These are phyloP conservation scores for Solanum appendiculatum DNA, from an alignment of 257 asterid genomes.

Conservation along the genomic window DNA sequence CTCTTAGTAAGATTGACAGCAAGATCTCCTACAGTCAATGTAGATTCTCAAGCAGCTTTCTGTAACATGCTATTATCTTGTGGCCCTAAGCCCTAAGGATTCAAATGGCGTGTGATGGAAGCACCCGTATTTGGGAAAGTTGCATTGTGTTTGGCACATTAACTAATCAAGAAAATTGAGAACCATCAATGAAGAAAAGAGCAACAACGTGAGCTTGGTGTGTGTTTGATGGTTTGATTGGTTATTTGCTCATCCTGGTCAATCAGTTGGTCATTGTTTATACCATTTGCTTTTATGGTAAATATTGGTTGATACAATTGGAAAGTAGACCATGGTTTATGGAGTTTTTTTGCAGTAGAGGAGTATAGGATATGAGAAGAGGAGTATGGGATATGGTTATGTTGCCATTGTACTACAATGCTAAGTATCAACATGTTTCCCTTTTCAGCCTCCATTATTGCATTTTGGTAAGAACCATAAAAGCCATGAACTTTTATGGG, in stretches of 20 bases:
- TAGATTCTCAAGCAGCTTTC: neutral
- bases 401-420: neutral
- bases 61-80: neutral
- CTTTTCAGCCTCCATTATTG: neutral
- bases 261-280: neutral
- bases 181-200: neutral
- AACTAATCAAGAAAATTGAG: neutral
- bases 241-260: neutral
- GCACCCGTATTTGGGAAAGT: neutral
- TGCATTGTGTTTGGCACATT: neutral
- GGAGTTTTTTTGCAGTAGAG: neutral
- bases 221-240: neutral
- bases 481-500: neutral
- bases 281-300: neutral
- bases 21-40: neutral
- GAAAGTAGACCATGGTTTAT: neutral
- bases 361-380: neutral
- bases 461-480: neutral
- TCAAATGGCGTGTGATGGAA: neutral
- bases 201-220: neutral
- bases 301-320: neutral
- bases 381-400: neutral
- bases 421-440: neutral
- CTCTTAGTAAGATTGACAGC: neutral
- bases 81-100: neutral